Evolutionary conservation across 2,329 filamentous ascomycete genomes (phyloP), one percentile per base, ranked within the genome.

Genomic region (Fusarium palustre): DNA sequence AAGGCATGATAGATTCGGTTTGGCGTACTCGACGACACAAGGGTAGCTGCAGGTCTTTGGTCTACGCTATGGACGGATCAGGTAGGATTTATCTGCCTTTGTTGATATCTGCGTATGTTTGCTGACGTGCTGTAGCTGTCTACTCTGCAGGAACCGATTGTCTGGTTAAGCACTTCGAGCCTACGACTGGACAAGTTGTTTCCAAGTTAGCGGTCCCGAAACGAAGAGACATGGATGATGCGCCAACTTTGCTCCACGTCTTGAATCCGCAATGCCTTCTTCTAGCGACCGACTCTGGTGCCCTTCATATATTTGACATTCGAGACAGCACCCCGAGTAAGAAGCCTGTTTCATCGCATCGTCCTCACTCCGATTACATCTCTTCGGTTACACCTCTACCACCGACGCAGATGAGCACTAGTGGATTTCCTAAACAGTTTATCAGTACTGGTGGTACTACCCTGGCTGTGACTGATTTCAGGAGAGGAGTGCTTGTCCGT

Each of bases 11-110:
- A 67, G 92, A 94, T 72, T 93, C 91, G 1, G 83, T 90, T 63
- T 99, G 96, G 96, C 88, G 88, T 74, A 98, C 96, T 7, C 86
- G 90, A 71, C 87, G 96, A 65, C 96, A 99, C 82, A 97, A 97
- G 83, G 95, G 94, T 15, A 97, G 94, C 84, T 98, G 95, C 77
- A 87, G 96, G 55, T 90, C 89, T 64, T 82, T 98, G 57, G 89
- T 86, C 7, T 98, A 94, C 80, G 91, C 89, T 69, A 80, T 88
- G 59, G 94, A 97, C 77, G 96, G 95, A 18, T 83, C 87, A 69
- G 85, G 90, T 84, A 80, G 85, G 81, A 6, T 49, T 18, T 12
- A 1, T 24, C 12, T 18, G 8, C 20, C 5, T 31, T 4, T 15
- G 20, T 31, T 30, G 5, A 18, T 31, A 24, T 3, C 9, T 33